Base-by-base conservation (phyloP, 2,329 filamentous ascomycete genomes). In the Sclerotiophoma versabilis region DNA sequence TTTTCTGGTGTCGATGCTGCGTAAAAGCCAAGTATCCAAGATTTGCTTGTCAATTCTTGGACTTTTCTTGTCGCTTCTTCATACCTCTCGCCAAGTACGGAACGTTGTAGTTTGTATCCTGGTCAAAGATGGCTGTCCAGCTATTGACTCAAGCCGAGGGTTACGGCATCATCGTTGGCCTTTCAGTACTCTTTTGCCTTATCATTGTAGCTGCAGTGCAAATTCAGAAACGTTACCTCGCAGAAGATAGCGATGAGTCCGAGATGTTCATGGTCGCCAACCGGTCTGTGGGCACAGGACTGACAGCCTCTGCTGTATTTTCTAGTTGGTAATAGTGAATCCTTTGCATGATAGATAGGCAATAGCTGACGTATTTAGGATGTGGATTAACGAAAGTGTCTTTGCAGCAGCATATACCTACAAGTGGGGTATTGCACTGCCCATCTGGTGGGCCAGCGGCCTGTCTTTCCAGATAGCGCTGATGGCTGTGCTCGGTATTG, bases 371-470 rank as follows among this genome's bases (percentile, higher is more conserved):
- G 12, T 4, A 2, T n/a, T 20, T 17, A 56, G 53, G 53, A 62
- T 58, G 42, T 64, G 60, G 62, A 60, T 52, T 32, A 59, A 59
- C 38, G 48, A 60, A 48, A 39, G 58, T 27, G 26, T 57, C 47
- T 54, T 59, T 51, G 41, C 59, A 41, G 38, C 62, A 14, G 66
- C 62, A 2, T 63, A 65, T 17, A 65, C 62, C 10, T 71, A 68
- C 43, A 58, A 62, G 32, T 72, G 60, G 53, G 68, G 69, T 9
- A 62, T 68, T 23, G 64, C 57, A 22, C 59, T 65, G 5, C 60
- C 66, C 5, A 56, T 68, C 43, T 69, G 63, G 63, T 66, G 65
- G 53, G 66, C 57, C 5, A 62, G 60, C 12, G 64, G 65, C 3
- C 53, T 60, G 2, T 65, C 59, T 8, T 62, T 65, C n/a, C 63